Evolutionary conservation across 1,284 basidiomycete species (phyloP).

Genomic region (Trametes versicolor): DNA sequence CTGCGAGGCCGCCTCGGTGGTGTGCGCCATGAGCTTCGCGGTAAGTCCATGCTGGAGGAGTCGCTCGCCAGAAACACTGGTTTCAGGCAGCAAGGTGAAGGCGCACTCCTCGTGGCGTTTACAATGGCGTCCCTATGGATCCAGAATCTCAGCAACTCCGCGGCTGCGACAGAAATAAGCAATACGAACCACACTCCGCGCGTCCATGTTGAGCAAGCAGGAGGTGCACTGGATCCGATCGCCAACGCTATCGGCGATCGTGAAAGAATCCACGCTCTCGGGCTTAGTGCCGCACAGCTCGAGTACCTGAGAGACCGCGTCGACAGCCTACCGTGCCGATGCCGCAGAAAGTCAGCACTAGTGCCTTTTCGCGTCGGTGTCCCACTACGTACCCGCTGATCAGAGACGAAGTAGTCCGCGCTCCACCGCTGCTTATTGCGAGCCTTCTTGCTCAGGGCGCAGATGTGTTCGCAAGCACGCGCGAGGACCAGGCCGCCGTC

Average conservation of each 20-base stretch:
- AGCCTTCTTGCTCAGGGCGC: constrained; percentile 47
- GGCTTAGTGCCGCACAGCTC: constrained; percentile 43
- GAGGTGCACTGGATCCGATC: constrained; percentile 57
- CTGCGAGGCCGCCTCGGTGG: constrained; percentile 37
- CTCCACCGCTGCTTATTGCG: constrained; percentile 53
- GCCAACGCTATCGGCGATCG: constrained; percentile 40
- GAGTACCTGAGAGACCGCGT: constrained; percentile 51
- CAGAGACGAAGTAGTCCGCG: constrained; percentile 60
- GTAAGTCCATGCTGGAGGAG: constrained; percentile 45
- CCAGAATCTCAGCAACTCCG: neutral
- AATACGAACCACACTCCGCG: constrained; percentile 55
- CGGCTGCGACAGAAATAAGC: neutral
- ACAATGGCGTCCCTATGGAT: constrained; percentile 62
- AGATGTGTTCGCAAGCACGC: constrained; percentile 67
- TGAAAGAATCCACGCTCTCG: constrained; percentile 43
- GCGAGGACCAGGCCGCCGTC: constrained; percentile 59
- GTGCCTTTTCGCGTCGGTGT: neutral
- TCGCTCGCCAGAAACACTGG: constrained; percentile 41
- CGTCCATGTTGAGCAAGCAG: constrained; percentile 65
- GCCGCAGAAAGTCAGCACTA: neutral
- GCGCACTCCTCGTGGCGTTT: constrained; percentile 68
- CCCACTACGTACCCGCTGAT: constrained; percentile 57
- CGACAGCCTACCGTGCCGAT: constrained; percentile 51
- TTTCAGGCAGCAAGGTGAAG: constrained; percentile 46
- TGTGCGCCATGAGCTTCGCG: constrained; percentile 43